These are phyloP conservation scores for Mucuna pruriens DNA, from an alignment of 306 rosid genomes.

Conservation along the genomic window DNA sequence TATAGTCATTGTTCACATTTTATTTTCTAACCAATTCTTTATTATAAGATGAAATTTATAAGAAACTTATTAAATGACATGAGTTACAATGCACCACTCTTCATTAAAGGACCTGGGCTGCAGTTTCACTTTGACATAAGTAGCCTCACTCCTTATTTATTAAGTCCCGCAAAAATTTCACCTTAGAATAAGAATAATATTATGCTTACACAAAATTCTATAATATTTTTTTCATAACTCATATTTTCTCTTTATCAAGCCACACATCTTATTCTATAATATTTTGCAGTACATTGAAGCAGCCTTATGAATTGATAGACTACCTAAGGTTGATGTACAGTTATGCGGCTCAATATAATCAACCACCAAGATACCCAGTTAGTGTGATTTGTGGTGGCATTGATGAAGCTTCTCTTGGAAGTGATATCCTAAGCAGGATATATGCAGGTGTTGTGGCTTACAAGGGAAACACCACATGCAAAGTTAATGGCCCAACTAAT, in stretches of 20 bases:
- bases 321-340: constrained; percentile 34
- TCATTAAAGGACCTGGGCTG: too few relatives aligned
- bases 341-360: constrained; percentile 61
- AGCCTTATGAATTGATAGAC: constrained; percentile 38
- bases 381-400: constrained; percentile 60
- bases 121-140: too few relatives aligned
- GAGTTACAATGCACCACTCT: neutral
- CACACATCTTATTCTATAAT: too few relatives aligned
- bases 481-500: constrained; percentile 44
- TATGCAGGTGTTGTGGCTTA: constrained; percentile 62
- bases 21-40: too few relatives aligned
- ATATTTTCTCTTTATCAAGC: too few relatives aligned
- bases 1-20: neutral
- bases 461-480: constrained; percentile 51
- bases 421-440: constrained; percentile 50
- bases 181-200: neutral
- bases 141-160: too few relatives aligned
- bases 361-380: constrained; percentile 61
- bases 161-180: too few relatives aligned
- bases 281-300: constrained; percentile 48
- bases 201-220: too few relatives aligned
- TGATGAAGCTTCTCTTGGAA: constrained; percentile 46
- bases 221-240: neutral
- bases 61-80: neutral
- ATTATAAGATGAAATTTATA: neutral